Base-by-base conservation (phyloP, 176 grass and related monocot genomes). In the Hsuehochloa calcarea region DNA sequence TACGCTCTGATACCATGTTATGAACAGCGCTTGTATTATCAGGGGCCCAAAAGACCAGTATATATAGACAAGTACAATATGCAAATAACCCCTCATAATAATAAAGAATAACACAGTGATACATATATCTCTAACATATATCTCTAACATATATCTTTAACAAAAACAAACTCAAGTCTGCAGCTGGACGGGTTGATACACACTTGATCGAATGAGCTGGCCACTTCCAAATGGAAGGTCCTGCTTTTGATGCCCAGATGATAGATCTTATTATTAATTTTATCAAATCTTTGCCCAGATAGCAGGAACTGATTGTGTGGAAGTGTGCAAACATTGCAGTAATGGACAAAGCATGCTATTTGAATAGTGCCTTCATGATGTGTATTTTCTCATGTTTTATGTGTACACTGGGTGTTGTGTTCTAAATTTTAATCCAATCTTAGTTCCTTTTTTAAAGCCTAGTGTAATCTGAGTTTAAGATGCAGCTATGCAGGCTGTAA, bases 161-260 rank as follows among this genome's bases (percentile, higher is more conserved):
- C n/a, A n/a, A n/a, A n/a, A 99, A 92, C 84, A 94, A 96, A 70
- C 91, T 99, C 22, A 96, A 92, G 41, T 82, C 88, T 74, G 87
- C 93, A 10, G 82, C 82, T 68, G 96, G 96, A 43, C 82, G 39
- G 86, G 89, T 83, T 66, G 93, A 96, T 77, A 96, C 93, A 54
- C 88, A 94, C 74, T 81, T 99, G 74, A 91, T 99, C 22, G 96
- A 99, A 85, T 93, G 96, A 73, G 92, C 87, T 6, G 90, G 90
- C 8, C 93, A 96, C 84, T 96, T 99, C 70, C 93, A 99, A 67
- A 96, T 99, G 96, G 96, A 96, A 75, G 96, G 91, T 1, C 91
- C 96, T 78, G 91, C 90, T 78, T 99, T 93, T 68, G 96, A 99
- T 94, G 82, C 86, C 59, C 81, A 92, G 75, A 92, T 96, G 96